These are phyloP conservation scores for Solanum ossicruentum DNA, from an alignment of 257 asterid genomes.

Conservation along the genomic window DNA sequence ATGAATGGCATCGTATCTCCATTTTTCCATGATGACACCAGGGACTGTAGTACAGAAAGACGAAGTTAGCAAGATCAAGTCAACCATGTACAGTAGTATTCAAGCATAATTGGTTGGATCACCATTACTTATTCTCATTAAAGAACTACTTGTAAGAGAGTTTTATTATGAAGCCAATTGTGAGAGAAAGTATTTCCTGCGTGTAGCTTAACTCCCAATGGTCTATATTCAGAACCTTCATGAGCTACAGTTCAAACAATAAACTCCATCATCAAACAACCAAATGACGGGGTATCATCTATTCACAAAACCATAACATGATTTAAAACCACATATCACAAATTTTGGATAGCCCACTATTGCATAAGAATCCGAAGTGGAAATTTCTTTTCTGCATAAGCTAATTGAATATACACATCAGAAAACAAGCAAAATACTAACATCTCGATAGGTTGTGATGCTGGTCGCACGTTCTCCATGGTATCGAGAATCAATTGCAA, in stretches of 20 bases:
- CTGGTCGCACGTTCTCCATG: conserved; percentile 90
- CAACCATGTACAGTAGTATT: not conserved
- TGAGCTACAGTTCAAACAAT: not conserved
- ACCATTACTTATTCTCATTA: not conserved
- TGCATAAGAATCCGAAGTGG: not conserved
- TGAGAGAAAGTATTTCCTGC: not conserved
- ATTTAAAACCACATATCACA: not conserved
- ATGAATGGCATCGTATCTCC: conserved; percentile 92
- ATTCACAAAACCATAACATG: not conserved
- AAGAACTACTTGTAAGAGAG: not conserved
- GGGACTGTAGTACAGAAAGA: conserved; percentile 44
- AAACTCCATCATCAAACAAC: not conserved
- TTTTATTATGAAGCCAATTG: not conserved
- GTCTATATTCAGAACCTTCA: not conserved
- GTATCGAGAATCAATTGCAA: conserved; percentile 92
- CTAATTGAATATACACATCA: not conserved
- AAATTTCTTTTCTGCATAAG: not conserved
- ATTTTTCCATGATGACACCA: conserved; percentile 71
- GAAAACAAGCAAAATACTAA: not conserved
- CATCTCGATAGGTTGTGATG: conserved; percentile 74
- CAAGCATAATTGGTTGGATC: not conserved
- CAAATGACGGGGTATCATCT: not conserved
- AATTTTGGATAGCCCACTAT: not conserved
- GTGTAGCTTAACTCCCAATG: not conserved
- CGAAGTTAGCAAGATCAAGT: not conserved